These are phyloP conservation scores for Hirsutella rhossiliensis DNA, from an alignment of 2,329 filamentous ascomycete genomes.

Conservation along the genomic window DNA sequence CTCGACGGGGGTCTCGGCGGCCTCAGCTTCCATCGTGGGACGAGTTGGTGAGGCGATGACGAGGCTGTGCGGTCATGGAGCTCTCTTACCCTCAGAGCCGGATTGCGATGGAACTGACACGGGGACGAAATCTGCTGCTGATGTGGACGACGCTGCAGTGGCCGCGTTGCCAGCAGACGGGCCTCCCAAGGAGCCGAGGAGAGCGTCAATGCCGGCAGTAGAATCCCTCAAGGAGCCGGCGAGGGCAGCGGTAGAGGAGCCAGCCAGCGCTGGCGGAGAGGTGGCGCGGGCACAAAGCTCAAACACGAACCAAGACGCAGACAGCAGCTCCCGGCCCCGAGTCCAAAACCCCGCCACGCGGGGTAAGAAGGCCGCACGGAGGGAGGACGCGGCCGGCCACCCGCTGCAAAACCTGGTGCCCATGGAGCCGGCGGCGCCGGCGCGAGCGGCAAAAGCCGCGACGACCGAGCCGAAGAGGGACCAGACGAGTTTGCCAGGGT, in stretches of 20 bases:
- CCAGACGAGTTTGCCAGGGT: slow-evolving; percentile 13
- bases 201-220: background rate
- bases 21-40: too few relatives aligned
- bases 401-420: slow-evolving; percentile 30
- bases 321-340: slow-evolving; percentile 5
- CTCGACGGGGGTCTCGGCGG: too few relatives aligned
- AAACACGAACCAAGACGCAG: background rate
- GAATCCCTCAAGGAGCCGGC: background rate
- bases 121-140: too few relatives aligned
- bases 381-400: slow-evolving; percentile 37
- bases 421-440: slow-evolving; percentile 14
- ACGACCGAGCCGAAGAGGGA: background rate
- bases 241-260: background rate
- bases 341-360: slow-evolving; percentile 37
- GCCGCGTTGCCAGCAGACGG: too few relatives aligned
- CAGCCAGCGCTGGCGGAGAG: background rate
- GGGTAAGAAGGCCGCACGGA: slow-evolving; percentile 39
- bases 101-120: too few relatives aligned
- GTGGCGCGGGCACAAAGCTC: background rate
- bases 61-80: too few relatives aligned
- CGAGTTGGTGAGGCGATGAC: too few relatives aligned
- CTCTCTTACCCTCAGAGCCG: too few relatives aligned
- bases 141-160: too few relatives aligned
- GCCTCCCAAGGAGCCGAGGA: background rate
- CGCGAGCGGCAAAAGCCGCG: slow-evolving; percentile 1